Evolutionary conservation across 345 rosid genomes (phyloP), one percentile per base, ranked within the genome.

Genomic region (Dimocarpus longan): DNA sequence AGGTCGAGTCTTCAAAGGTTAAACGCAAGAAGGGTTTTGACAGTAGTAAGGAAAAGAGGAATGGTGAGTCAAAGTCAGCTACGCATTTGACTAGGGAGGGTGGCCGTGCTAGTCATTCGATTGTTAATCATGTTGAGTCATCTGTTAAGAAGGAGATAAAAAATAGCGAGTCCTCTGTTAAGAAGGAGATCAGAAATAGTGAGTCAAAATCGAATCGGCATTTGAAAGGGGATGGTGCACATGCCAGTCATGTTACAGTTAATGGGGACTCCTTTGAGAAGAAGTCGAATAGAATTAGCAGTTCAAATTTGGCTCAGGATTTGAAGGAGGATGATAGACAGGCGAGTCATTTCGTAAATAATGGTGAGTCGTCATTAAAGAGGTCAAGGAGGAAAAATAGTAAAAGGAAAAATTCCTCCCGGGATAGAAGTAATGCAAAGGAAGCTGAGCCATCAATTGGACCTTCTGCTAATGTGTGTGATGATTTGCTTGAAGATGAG

Each of bases 401-500:
- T 77, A 96, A 91, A 85, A 89, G 85, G 82, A 88, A 86, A 82
- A 80, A 80, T 70, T 81, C 85, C 48, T 73, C 83, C 56, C 63
- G 54, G 18, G 85, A 67, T 76, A 76, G 59, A 77, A 77, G 71
- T 37, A 77, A 62, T 50, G 70, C 76, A 68, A 80, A 83, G 80
- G 90, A 84, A 79, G 86, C 82, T 42, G 89, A 88, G 74, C 83
- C 85, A 44, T 69, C 84, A 32, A 80, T 78, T 42, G 84, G 78
- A 82, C 66, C 85, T 78, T 76, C 88, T 74, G 75, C 62, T 46
- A 84, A 79, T 80, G 76, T 50, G 66, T 75, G 86, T 67, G 87
- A 80, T 83, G 86, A 78, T 66, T 77, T 84, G 80, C 86, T 67
- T 6, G 95, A 89, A 52, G 98, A 93, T 70, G 95, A 90, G 86